phyloP scores from a whole-genome alignment of 2,329 filamentous ascomycete genomes.

The Paracorniculantispora psalliotae region DNA sequence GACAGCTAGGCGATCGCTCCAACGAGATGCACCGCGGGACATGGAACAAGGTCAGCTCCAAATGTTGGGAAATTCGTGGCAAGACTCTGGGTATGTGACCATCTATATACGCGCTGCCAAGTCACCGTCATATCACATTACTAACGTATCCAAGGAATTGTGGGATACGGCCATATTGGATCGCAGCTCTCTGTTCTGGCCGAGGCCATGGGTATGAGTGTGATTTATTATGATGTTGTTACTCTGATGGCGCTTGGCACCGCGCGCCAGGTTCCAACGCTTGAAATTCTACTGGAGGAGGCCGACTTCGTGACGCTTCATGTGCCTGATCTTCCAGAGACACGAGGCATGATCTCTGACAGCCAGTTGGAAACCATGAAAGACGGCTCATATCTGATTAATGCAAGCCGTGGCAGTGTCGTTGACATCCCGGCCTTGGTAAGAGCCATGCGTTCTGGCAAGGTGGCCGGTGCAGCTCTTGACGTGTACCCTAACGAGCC shows the following conservation, averaged over 20 bases:
- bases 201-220: slow-evolving; percentile 95
- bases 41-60: slow-evolving; percentile 97
- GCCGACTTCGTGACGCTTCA: slow-evolving; percentile 94
- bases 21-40: slow-evolving; percentile 89
- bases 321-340: slow-evolving; percentile 90
- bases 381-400: slow-evolving; percentile 87
- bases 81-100: slow-evolving; percentile 74
- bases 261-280: slow-evolving; percentile 71
- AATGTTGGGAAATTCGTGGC: slow-evolving; percentile 96
- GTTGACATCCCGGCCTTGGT: slow-evolving; percentile 92
- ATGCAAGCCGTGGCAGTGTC: slow-evolving; percentile 88
- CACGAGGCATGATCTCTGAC: slow-evolving; percentile 83
- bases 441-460: slow-evolving; percentile 77
- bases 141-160: slow-evolving; percentile 56
- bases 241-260: slow-evolving; percentile 94
- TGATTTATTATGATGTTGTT: slow-evolving; percentile 94
- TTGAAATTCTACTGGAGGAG: slow-evolving; percentile 69
- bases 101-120: no score
- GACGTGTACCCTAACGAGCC: slow-evolving; percentile 96
- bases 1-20: slow-evolving; percentile 88
- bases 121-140: neutral
- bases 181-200: slow-evolving; percentile 92
- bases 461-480: slow-evolving; percentile 88
- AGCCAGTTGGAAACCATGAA: slow-evolving; percentile 85
- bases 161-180: slow-evolving; percentile 96